A percentile compares a stretch with the other conserved stretches of the same genome.
These are phyloP conservation scores for Phylloporus rhodoxanthus DNA, from an alignment of 768 basidiomycete genomes.

Conservation along the genomic window DNA sequence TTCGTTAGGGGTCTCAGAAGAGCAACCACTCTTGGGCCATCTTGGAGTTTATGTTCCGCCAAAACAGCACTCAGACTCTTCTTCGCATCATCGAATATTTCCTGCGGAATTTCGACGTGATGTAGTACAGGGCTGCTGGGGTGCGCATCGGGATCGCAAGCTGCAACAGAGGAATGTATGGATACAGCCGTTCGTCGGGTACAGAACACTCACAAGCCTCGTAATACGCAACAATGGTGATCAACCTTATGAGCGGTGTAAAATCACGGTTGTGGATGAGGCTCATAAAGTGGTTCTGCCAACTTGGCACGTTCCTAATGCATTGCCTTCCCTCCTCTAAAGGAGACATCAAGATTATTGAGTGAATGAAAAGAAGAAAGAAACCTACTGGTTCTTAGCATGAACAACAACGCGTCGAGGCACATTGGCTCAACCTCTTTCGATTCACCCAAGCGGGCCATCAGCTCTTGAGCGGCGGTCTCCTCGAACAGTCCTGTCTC, in stretches of 20 bases:
- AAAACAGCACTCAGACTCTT: slow-evolving; percentile 7
- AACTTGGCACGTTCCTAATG: slow-evolving; percentile 8
- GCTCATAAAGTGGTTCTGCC: slow-evolving; percentile 5
- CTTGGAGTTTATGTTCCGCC: slow-evolving; percentile 5
- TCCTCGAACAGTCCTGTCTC: slow-evolving; percentile 18
- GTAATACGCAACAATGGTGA: slow-evolving; percentile 17
- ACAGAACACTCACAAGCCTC: slow-evolving; percentile 11
- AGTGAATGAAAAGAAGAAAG: neutral
- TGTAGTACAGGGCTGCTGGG: neutral
- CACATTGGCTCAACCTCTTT: slow-evolving; percentile 10
- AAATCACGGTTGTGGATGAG: slow-evolving; percentile 7
- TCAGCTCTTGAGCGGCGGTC: slow-evolving; percentile 9
- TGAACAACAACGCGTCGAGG: slow-evolving; percentile 16
- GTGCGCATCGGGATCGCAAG: neutral
- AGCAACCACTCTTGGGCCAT: slow-evolving; percentile 16
- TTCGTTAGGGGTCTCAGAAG: slow-evolving; percentile 18
- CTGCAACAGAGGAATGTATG: neutral
- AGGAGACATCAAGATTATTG: neutral
- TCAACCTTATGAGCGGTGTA: slow-evolving; percentile 10
- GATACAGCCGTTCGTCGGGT: no score
- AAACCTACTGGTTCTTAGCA: slow-evolving; percentile 17
- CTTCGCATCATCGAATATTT: slow-evolving; percentile 14
- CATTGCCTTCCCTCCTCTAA: slow-evolving; percentile 12
- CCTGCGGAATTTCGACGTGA: neutral
- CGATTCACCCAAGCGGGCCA: slow-evolving; percentile 4